These are phyloP conservation scores for Silene coronaria DNA, from an alignment of 179 eudicot genomes.

Conservation along the genomic window DNA sequence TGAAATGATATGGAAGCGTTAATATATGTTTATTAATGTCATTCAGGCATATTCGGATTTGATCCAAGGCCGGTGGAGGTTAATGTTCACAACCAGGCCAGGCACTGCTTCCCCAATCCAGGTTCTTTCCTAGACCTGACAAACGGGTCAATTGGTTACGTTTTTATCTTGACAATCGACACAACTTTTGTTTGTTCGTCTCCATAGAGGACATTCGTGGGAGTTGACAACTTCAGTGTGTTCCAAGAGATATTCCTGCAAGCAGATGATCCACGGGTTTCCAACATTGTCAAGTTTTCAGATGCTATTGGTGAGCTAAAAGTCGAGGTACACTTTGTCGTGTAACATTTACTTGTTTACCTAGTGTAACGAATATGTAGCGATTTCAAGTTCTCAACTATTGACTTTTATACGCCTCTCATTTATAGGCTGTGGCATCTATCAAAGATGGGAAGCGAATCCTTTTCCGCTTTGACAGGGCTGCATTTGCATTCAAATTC, in stretches of 20 bases:
- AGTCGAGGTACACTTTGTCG: constrained; percentile 68
- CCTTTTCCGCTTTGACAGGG: constrained; percentile 86
- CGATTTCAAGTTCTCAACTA: background rate
- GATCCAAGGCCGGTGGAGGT: constrained; percentile 89
- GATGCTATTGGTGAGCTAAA: constrained; percentile 87
- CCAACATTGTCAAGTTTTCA: constrained; percentile 86
- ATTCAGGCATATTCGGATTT: constrained; percentile 74
- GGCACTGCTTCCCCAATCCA: constrained; percentile 91
- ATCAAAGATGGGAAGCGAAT: constrained; percentile 70
- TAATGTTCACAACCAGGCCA: constrained; percentile 93
- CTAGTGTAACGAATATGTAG: background rate
- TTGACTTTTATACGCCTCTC: background rate
- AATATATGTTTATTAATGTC: background rate
- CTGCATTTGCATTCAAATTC: constrained; percentile 83
- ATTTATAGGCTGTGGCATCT: constrained; percentile 74
- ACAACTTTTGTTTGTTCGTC: too few relatives aligned
- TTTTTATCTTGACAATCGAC: background rate
- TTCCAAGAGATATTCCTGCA: constrained; percentile 81
- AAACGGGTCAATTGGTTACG: too few relatives aligned
- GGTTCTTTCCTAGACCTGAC: too few relatives aligned
- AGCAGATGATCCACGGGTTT: constrained; percentile 74
- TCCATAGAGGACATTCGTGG: constrained; percentile 84
- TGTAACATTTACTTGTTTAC: background rate
- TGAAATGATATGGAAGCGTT: too few relatives aligned
- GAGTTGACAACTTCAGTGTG: constrained; percentile 80